Evolutionary conservation across 148 eudicot genomes (phyloP), one percentile per base, ranked within the genome.

Genomic region (Camellia sinensis): DNA sequence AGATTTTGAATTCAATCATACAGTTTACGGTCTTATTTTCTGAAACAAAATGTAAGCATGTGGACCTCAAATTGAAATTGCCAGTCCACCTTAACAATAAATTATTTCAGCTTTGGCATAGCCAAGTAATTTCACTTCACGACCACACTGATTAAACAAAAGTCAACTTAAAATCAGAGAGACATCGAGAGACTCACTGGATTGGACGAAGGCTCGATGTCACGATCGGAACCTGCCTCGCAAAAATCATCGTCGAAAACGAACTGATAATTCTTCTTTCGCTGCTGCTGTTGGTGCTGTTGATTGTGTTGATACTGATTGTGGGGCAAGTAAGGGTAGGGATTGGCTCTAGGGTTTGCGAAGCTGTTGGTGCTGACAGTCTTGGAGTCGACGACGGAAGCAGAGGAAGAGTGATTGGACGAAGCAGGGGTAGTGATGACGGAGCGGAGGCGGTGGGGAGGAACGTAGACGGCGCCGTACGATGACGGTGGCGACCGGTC

Each of bases 401-500:
- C 52, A 7, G 87, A 80, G 45, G 86, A 78, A 22, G 86, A 44
- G 63, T 40, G 53, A 68, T 77, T 76, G 40, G 85, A 61, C 21
- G 85, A 45, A n/a, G 90, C 64, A 73, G 97, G 64, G 77, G 86
- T 77, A 52, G 86, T 84, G 85, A 86, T 81, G 57, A 85, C 86
- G 41, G 96, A 89, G 74, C 85, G 83, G 15, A 89, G 82, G 53
- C 98, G 91, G 67, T 91, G 94, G 85, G 98, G 98, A 13, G 98
- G 97, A 50, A 95, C 92, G 84, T 95, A 95, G 22, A 93, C 85
- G 48, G 84, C 79, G 78, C 84, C 73, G 22, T 69, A 69, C 0
- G 72, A 68, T 5, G 73, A n/a, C 73, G 73, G 72, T 14, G 70
- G 71, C 14, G 73, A 22, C 53, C 73, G 54, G 54, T 69, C 73